Percentiles rank a stretch among this genome's conserved stretches.
Evolutionary conservation across 2,329 filamentous ascomycete species (phyloP).

Genomic region (Pestalotiopsis sp.): DNA sequence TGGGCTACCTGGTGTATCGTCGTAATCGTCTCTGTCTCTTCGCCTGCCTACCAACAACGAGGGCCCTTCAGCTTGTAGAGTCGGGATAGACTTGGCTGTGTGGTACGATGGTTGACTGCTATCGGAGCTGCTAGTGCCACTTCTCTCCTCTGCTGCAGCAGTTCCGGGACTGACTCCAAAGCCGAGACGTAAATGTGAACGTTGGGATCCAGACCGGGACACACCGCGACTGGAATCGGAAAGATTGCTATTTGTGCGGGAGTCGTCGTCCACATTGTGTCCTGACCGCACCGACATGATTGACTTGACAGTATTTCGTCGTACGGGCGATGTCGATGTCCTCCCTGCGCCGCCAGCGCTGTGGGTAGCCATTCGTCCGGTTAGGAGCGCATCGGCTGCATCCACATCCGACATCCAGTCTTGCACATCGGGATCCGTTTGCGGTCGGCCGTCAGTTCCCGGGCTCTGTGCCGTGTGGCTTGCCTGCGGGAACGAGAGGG

Average conservation of each 20-base stretch:
- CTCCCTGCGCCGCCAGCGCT: slow-evolving; percentile 20
- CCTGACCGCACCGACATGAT: slow-evolving; percentile 26
- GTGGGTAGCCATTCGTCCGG: slow-evolving; percentile 41
- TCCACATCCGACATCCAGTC: slow-evolving; percentile 61
- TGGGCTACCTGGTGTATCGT: slow-evolving; percentile 49
- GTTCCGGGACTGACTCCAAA: slow-evolving; percentile 32
- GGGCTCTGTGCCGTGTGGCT: slow-evolving; percentile 38
- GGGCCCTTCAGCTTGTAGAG: slow-evolving; percentile 56
- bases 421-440: slow-evolving; percentile 53
- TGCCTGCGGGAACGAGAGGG: slow-evolving; percentile 29
- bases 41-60: slow-evolving; percentile 40
- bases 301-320: slow-evolving; percentile 15
- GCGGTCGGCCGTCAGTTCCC: slow-evolving; percentile 39
- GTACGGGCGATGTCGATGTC: slow-evolving; percentile 17
- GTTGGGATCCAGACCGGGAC: slow-evolving; percentile 38
- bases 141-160: slow-evolving; percentile 26
- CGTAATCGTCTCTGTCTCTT: slow-evolving; percentile 29
- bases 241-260: slow-evolving; percentile 57
- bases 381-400: slow-evolving; percentile 53
- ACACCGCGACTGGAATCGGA: slow-evolving; percentile 56
- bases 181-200: slow-evolving; percentile 34
- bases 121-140: slow-evolving; percentile 37
- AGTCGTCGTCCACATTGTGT: slow-evolving; percentile 43
- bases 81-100: slow-evolving; percentile 55
- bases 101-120: slow-evolving; percentile 44